phyloP scores from a whole-genome alignment of 768 basidiomycete genomes.

The Fibroporia radiculosa region DNA sequence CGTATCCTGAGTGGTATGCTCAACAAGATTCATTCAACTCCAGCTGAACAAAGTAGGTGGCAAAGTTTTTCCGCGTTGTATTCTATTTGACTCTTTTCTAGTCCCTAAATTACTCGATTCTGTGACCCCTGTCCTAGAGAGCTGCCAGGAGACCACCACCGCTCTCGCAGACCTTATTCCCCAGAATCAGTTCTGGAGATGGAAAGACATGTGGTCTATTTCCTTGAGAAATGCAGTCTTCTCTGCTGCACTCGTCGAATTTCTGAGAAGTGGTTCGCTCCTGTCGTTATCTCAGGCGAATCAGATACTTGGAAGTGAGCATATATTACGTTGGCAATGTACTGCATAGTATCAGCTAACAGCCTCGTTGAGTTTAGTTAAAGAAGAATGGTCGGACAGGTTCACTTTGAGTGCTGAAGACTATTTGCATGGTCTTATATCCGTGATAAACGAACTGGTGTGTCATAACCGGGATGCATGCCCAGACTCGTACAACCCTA shows the following conservation, averaged over 20 bases:
- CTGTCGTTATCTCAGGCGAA: conserved; percentile 46
- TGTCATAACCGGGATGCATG: conserved; percentile 16
- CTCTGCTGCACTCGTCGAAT: conserved; percentile 57
- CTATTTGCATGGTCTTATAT: conserved; percentile 76
- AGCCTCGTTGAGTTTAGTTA: conserved; percentile 34
- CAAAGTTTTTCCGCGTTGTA: background rate
- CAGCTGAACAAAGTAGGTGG: conserved; percentile 45
- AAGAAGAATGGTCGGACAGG: conserved; percentile 61
- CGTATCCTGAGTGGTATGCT: conserved; percentile 67
- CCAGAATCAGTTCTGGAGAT: conserved; percentile 71
- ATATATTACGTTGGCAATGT: background rate
- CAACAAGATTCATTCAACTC: conserved; percentile 76
- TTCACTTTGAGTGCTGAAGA: conserved; percentile 64
- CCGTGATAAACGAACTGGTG: conserved; percentile 74
- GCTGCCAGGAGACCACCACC: conserved; percentile 43
- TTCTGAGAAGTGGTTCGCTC: conserved; percentile 50
- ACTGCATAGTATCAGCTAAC: background rate
- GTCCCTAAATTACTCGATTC: conserved; percentile 54
- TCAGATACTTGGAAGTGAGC: conserved; percentile 55
- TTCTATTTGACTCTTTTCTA: conserved; percentile 19
- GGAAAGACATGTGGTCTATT: conserved; percentile 79
- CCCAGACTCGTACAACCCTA: too few species aligned
- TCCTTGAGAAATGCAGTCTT: conserved; percentile 63
- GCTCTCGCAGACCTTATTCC: conserved; percentile 57
- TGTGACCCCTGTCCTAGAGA: conserved; percentile 46